Conservation (phyloP, 1,284 basidiomycete genomes). For the Ustilago xerochloae region DNA sequence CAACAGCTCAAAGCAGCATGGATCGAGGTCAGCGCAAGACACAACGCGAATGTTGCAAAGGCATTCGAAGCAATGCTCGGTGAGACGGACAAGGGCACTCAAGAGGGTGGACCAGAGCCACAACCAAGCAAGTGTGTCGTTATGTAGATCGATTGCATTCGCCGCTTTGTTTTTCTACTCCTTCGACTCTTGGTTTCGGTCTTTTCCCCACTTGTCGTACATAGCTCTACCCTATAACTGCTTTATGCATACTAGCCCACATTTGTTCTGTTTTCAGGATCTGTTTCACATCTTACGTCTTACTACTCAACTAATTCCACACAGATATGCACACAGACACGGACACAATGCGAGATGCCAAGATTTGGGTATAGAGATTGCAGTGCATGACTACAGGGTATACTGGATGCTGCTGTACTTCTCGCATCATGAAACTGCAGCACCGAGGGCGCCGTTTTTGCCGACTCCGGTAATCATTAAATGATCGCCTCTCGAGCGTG, state of each 20-base stretch:
- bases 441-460: constrained; percentile 35
- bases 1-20: constrained; percentile 61
- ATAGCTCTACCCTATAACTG: no score
- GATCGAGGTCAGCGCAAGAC: constrained; percentile 65
- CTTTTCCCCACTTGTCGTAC: no score
- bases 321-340: neutral
- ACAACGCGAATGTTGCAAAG: constrained; percentile 66
- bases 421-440: constrained; percentile 3
- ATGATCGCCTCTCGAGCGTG: constrained; percentile 35
- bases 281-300: neutral
- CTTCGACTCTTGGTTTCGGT: no score
- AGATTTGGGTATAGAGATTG: neutral
- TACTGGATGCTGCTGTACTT: neutral
- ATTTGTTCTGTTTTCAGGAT: no score
- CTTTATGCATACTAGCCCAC: no score
- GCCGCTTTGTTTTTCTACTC: neutral
- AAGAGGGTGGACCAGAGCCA: constrained; percentile 59
- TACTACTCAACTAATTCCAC: constrained; percentile 3
- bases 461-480: constrained; percentile 39
- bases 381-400: neutral
- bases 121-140: constrained; percentile 62
- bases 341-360: neutral
- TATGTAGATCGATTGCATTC: constrained; percentile 40
- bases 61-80: constrained; percentile 65
- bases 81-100: constrained; percentile 61